Percentiles rank a stretch among this genome's conserved stretches.
phyloP scores from a whole-genome alignment of 495 filamentous ascomycete species.

The Daldinia decipiens region DNA sequence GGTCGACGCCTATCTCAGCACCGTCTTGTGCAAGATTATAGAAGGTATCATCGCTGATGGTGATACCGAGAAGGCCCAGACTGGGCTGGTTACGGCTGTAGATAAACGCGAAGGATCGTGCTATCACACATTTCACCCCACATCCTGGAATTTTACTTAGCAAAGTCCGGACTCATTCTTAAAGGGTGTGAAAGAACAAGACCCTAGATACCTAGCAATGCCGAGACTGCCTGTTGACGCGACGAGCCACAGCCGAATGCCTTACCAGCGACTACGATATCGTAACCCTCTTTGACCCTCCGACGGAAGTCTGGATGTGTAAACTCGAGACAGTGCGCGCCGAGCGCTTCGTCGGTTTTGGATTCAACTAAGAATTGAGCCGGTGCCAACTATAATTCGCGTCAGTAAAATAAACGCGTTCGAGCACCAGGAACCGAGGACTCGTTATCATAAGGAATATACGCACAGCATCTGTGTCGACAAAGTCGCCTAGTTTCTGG shows the following conservation, averaged over 20 bases:
- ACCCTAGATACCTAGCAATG: background rate
- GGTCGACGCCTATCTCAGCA: background rate
- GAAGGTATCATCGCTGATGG: background rate
- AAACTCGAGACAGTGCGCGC: constrained; percentile 1
- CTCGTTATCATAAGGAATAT: background rate
- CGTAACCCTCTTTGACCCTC: background rate
- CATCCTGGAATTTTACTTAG: background rate
- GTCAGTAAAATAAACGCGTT: background rate
- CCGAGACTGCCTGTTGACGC: background rate
- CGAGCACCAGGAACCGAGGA: background rate
- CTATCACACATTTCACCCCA: constrained; percentile 3
- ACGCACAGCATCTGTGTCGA: background rate
- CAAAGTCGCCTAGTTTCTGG: constrained; percentile 1
- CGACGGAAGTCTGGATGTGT: background rate
- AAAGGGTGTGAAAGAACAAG: background rate
- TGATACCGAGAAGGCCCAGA: background rate
- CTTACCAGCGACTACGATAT: constrained; percentile 1
- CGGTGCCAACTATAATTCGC: background rate
- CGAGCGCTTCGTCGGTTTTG: background rate
- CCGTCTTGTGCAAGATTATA: background rate
- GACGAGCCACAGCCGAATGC: background rate
- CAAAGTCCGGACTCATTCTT: background rate
- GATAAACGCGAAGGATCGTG: constrained; percentile 4
- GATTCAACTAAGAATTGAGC: background rate
- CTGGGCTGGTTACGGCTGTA: background rate